phyloP scores from a whole-genome alignment of 176 grass and related monocot genomes.

The Melocanna baccifera region DNA sequence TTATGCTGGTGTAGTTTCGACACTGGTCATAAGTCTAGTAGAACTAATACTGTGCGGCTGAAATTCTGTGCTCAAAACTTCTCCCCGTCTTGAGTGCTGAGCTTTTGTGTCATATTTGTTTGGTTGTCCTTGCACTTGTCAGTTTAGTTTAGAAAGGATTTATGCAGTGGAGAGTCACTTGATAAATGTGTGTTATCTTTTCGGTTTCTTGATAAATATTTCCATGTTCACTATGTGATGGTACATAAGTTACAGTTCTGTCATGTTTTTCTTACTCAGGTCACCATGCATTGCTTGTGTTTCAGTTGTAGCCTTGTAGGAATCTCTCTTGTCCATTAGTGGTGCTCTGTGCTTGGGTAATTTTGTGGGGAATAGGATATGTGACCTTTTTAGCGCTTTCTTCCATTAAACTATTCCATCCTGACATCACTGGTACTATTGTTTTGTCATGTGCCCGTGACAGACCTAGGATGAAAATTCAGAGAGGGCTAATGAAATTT shows the following conservation, averaged over 20 bases:
- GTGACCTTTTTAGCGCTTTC: not conserved
- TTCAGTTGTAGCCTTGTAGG: not conserved
- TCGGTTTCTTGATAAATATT: not conserved
- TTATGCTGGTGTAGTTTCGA: no score
- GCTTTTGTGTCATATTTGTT: not conserved
- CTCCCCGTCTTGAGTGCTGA: conserved; percentile 22
- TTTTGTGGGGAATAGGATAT: not conserved
- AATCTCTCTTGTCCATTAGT: not conserved
- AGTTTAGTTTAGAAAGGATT: no score
- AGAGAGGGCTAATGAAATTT: no score
- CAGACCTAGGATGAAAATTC: no score
- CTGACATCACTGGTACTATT: not conserved
- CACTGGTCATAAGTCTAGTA: no score
- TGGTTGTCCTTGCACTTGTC: not conserved
- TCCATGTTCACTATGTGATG: not conserved
- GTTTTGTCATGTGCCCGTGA: no score
- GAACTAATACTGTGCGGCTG: no score
- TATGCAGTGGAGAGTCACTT: no score
- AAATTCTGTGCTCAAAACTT: no score
- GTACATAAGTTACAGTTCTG: not conserved
- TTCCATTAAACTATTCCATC: not conserved
- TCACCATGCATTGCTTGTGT: not conserved
- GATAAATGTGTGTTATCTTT: not conserved
- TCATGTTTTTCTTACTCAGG: not conserved
- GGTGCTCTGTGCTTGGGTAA: not conserved